Evolutionary conservation across 2,329 filamentous ascomycete species (phyloP).

Genomic region (Xylariomycetidae sp.): DNA sequence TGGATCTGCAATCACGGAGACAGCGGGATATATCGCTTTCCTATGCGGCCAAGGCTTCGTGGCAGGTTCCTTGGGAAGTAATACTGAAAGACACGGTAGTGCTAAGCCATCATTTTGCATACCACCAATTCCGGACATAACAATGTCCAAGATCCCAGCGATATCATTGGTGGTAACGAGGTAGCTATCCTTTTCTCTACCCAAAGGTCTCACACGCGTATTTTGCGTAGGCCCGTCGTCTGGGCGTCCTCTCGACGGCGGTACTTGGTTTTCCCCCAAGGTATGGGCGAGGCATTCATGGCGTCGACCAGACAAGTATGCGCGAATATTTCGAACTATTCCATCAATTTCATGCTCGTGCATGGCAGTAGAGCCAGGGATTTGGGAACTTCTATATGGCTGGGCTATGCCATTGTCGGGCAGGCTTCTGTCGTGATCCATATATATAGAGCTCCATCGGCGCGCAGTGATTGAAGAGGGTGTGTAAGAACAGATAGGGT

Average conservation of each 20-base stretch:
- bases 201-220: not conserved
- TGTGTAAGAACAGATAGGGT: no score
- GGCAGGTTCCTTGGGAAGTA: slow-evolving; percentile 14
- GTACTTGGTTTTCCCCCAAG: slow-evolving; percentile 6
- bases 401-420: no score
- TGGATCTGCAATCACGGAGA: slow-evolving; percentile 20
- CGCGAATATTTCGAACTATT: slow-evolving; percentile 20
- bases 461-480: slow-evolving; percentile 7
- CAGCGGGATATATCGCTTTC: slow-evolving; percentile 17
- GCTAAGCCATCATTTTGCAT: slow-evolving; percentile 10
- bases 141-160: slow-evolving; percentile 25
- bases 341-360: slow-evolving; percentile 14
- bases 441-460: slow-evolving; percentile 9
- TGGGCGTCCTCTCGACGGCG: slow-evolving; percentile 1
- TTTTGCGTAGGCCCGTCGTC: slow-evolving; percentile 1
- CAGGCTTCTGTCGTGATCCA: slow-evolving; percentile 6
- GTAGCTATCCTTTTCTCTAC: slow-evolving; percentile 13
- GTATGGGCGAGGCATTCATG: slow-evolving; percentile 9
- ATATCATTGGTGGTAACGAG: slow-evolving; percentile 23
- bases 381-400: no score
- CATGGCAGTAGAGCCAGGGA: no score
- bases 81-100: slow-evolving; percentile 14
- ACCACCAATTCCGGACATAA: slow-evolving; percentile 18
- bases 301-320: slow-evolving; percentile 18
- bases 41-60: slow-evolving; percentile 13